Conservation (phyloP, 257 asterid species). For the Petunia axillaris region DNA sequence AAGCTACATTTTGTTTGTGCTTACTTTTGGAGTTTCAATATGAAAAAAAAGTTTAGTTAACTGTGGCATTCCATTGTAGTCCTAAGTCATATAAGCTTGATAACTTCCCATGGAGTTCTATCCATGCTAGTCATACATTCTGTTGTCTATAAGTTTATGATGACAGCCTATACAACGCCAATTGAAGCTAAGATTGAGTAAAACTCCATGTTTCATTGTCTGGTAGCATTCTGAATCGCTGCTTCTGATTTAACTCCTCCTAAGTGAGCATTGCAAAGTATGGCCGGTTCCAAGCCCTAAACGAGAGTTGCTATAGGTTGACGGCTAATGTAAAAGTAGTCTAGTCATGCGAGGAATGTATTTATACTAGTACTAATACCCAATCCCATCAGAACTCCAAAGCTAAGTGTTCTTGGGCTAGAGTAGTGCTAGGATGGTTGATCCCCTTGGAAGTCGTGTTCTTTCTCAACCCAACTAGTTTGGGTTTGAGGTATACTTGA, state of each 20-base stretch:
- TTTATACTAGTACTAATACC: background rate
- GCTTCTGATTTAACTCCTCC: constrained; percentile 7
- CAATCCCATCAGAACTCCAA: constrained; percentile 8
- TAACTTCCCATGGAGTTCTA: background rate
- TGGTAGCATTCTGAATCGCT: background rate
- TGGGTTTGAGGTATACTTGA: background rate
- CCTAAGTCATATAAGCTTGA: constrained; percentile 6
- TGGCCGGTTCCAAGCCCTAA: background rate
- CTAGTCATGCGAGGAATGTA: background rate
- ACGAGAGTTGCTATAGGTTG: constrained; percentile 3
- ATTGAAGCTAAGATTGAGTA: constrained; percentile 4
- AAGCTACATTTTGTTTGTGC: background rate
- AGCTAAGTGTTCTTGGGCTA: background rate
- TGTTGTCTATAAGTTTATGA: background rate
- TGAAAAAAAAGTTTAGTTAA: constrained; percentile 18
- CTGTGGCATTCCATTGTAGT: background rate
- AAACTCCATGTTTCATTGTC: background rate
- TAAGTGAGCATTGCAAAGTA: background rate
- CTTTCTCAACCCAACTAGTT: background rate
- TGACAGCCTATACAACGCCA: background rate
- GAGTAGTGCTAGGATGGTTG: background rate
- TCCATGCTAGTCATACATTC: background rate
- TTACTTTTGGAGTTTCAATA: background rate
- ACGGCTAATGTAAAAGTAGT: background rate
- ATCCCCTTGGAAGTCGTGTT: constrained; percentile 13